Evolutionary conservation across 164 flowering plant species (phyloP).

Genomic region (Cinnamomum micranthum): DNA sequence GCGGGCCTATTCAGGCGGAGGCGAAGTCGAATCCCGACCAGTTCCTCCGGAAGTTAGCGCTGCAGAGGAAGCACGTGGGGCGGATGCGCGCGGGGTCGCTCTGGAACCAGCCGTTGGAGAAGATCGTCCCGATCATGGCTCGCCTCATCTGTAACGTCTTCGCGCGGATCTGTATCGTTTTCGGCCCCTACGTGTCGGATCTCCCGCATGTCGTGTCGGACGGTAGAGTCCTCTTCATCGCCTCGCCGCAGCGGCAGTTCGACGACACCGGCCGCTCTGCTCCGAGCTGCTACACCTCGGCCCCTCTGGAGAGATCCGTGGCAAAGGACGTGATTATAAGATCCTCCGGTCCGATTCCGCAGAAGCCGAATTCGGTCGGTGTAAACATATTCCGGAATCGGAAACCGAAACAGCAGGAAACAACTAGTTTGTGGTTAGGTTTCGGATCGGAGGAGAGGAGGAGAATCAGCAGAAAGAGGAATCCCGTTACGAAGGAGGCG

Average conservation of each 20-base stretch:
- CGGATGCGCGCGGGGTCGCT: slow-evolving; percentile 40
- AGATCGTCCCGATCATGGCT: slow-evolving; percentile 51
- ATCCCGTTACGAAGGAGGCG: slow-evolving; percentile 19
- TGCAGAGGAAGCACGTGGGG: slow-evolving; percentile 41
- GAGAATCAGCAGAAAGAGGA: not conserved
- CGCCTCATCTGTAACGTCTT: slow-evolving; percentile 38
- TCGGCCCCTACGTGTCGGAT: slow-evolving; percentile 40
- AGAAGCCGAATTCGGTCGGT: not conserved
- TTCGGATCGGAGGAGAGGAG: not conserved
- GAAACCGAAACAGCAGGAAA: not conserved
- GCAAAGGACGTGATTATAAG: not conserved
- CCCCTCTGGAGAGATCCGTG: not conserved
- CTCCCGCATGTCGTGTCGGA: slow-evolving; percentile 19
- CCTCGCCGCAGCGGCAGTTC: slow-evolving; percentile 5
- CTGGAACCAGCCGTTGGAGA: slow-evolving; percentile 59
- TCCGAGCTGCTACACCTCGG: not conserved
- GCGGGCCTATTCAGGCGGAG: slow-evolving; percentile 7
- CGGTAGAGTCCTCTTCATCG: not conserved
- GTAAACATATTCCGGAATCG: not conserved
- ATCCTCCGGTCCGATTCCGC: slow-evolving; percentile 34
- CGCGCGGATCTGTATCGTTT: slow-evolving; percentile 47
- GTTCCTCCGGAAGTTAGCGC: slow-evolving; percentile 37
- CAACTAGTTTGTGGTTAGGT: not conserved
- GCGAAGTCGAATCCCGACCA: slow-evolving; percentile 25
- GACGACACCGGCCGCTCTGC: not conserved